phyloP scores from a whole-genome alignment of 2,329 filamentous ascomycete genomes.

The Hypoxylon sp. region DNA sequence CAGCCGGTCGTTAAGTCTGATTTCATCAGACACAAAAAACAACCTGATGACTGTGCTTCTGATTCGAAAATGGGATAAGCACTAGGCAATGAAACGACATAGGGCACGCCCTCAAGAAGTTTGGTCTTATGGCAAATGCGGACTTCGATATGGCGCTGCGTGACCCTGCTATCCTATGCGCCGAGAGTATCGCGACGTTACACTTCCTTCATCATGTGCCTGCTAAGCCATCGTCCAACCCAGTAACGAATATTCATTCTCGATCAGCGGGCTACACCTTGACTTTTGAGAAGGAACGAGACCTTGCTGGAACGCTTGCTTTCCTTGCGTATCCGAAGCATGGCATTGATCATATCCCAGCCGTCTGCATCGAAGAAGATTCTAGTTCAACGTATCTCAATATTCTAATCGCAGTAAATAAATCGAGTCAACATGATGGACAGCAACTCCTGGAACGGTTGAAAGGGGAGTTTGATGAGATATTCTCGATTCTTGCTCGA shows the following conservation, averaged over 20 bases:
- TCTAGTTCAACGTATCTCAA: conserved; percentile 30
- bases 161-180: conserved; percentile 30
- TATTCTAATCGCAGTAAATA: conserved; percentile 48
- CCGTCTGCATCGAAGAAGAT: conserved; percentile 46
- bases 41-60: not conserved
- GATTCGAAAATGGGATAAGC: not conserved
- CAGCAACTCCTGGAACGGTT: conserved; percentile 31
- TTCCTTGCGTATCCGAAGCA: conserved; percentile 47
- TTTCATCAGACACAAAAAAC: conserved; percentile 1
- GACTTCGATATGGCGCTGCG: conserved; percentile 7
- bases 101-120: not conserved
- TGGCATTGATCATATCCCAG: conserved; percentile 46
- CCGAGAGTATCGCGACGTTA: conserved; percentile 43
- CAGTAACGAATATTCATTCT: conserved; percentile 3
- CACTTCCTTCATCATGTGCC: conserved; percentile 43
- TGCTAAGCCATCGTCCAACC: conserved; percentile 30
- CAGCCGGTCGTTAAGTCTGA: conserved; percentile 4
- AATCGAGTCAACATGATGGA: conserved; percentile 28
- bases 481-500: conserved; percentile 30
- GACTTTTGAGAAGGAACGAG: conserved; percentile 47
- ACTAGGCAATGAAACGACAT: not conserved
- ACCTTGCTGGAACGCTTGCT: conserved; percentile 44
- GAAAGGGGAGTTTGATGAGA: conserved; percentile 24
- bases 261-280: conserved; percentile 38
- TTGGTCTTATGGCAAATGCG: not conserved